Base-by-base conservation (phyloP, 495 filamentous ascomycete species). In the Friedmanniomyces endolithicus region DNA sequence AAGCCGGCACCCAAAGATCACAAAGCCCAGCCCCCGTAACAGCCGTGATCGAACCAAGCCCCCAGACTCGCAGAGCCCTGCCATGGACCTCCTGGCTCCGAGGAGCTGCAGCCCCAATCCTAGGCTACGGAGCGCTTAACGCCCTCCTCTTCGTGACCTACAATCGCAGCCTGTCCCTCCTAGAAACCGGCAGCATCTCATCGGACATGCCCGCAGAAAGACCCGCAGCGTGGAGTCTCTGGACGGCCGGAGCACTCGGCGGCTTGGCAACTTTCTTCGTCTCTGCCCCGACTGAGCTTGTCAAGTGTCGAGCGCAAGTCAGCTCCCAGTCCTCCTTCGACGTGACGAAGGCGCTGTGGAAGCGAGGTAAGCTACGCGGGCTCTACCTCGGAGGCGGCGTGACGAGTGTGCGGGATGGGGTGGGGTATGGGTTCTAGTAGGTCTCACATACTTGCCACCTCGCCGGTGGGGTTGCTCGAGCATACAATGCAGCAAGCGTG, bases 361-460 rank as follows among this genome's bases (percentile, higher is more conserved):
- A 66, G 39, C 66, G 63, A n/a, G 74, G 80, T 35, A 87, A 88
- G 0, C 60, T 86, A 27, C 69, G 72, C 23, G 89, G 87, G 0
- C 63, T 95, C 11, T 95, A 92, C 66, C 73, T 76, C 53, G 89
- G 86, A 24, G 89, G 89, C 27, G 72, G 66, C 4, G 78, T 95
- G 23, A 95, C 90, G 9, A 86, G 83, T 53, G 65, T 88, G 45
- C 73, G 89, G 44, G 89, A 95, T 68, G 81, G 82, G 53, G 77
- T 95, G 54, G 89, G 89, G 19, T 95, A 94, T 67, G 89, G 89
- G 2, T 94, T 94, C 64, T 95, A 95, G 80, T 84, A 77, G 59
- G 77, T 56, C 58, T 22, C 14, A 31, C 27, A 3, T 31, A 31
- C 27, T 9, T 31, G 27, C 27, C 9, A 9, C 27, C 9, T 31